Conservation (phyloP, 1,284 basidiomycete genomes). For the Sphaerobolus stellatus region DNA sequence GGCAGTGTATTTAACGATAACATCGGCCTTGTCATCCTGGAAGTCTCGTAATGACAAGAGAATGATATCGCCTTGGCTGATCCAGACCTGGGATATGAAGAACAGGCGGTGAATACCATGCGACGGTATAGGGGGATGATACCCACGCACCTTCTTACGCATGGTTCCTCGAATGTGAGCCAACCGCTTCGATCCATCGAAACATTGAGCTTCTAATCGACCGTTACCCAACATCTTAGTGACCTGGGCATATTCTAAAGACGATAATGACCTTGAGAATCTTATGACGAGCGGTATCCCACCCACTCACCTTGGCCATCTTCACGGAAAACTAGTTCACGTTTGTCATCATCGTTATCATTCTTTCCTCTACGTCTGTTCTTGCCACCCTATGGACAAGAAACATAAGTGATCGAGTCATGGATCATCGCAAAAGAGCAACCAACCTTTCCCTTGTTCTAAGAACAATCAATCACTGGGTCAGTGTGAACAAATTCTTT, state of each 20-base stretch:
- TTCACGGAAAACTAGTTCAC: conserved; percentile 98
- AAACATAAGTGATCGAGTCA: neutral
- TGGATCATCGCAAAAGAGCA: neutral
- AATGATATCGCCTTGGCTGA: conserved; percentile 98
- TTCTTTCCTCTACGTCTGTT: conserved; percentile 99
- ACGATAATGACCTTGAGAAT: too few relatives aligned
- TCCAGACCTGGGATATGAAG: conserved; percentile 82
- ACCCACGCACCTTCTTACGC: conserved; percentile 88
- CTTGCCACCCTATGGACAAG: conserved; percentile 84
- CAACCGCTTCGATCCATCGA: conserved; percentile 97
- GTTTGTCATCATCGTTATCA: conserved; percentile 98
- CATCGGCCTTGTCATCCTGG: conserved; percentile 99
- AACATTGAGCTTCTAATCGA: conserved; percentile 94
- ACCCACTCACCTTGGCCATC: conserved; percentile 78
- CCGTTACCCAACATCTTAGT: conserved; percentile 99
- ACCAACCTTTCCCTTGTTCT: conserved; percentile 83
- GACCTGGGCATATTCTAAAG: conserved; percentile 99
- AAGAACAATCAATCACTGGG: conserved; percentile 16
- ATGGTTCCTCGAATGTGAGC: conserved; percentile 99
- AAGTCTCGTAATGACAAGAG: conserved; percentile 96
- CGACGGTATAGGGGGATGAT: neutral
- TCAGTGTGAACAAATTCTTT: neutral
- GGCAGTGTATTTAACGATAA: conserved; percentile 98
- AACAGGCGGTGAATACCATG: neutral
- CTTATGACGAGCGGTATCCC: too few relatives aligned